These are phyloP conservation scores for Crithidia fasciculata DNA, from an alignment of 208 protist genomes.

Conservation along the genomic window DNA sequence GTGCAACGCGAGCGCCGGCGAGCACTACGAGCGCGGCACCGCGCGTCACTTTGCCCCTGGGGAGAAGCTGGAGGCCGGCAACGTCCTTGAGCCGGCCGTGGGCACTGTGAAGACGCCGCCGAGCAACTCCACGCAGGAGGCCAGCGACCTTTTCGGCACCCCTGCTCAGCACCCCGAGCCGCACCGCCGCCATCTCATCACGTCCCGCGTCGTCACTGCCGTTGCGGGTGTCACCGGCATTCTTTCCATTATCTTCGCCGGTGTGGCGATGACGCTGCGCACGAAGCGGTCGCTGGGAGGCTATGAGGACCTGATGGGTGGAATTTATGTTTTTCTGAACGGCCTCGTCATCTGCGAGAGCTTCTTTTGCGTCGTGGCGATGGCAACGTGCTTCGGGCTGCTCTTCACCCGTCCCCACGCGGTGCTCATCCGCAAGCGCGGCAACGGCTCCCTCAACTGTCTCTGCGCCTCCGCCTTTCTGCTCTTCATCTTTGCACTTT, in stretches of 20 bases:
- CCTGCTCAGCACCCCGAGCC: neutral
- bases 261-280: neutral
- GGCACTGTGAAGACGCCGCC: neutral
- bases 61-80: too few species aligned
- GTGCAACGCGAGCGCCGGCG: too few species aligned
- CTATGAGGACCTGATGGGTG: neutral
- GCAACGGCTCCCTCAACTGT: neutral
- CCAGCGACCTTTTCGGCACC: too few species aligned
- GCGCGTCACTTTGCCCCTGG: too few species aligned
- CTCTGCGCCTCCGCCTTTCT: neutral
- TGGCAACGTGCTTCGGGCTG: slow-evolving; percentile 1
- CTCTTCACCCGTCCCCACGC: neutral
- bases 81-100: too few species aligned
- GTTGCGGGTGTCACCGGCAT: neutral
- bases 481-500: neutral
- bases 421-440: neutral
- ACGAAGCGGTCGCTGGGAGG: neutral
- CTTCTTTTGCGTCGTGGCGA: neutral
- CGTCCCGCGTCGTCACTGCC: neutral
- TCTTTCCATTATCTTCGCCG: neutral
- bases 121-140: neutral
- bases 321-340: neutral
- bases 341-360: neutral
- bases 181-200: neutral
- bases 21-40: too few species aligned